These are phyloP conservation scores for Lepidium sativum DNA, from an alignment of 345 rosid species.

Conservation along the genomic window DNA sequence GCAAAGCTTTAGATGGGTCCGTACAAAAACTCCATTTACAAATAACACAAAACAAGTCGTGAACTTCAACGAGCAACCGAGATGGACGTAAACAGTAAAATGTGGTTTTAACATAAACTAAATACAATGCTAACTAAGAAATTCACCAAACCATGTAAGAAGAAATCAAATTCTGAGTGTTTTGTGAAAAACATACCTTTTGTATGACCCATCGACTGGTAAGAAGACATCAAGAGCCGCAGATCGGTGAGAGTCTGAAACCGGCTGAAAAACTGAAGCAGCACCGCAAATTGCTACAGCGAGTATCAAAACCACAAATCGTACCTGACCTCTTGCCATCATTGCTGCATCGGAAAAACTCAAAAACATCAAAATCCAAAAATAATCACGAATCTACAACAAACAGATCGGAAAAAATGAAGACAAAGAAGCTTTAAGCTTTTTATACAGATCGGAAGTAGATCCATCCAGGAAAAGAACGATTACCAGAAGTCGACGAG, in stretches of 20 bases:
- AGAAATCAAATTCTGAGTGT: neutral
- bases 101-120: neutral
- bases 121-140: neutral
- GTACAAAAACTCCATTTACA: neutral
- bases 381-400: slow-evolving; percentile 14
- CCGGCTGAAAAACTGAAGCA: slow-evolving; percentile 59
- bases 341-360: slow-evolving; percentile 32
- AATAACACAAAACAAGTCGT: neutral
- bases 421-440: neutral
- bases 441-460: slow-evolving; percentile 1
- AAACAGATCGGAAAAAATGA: neutral
- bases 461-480: neutral
- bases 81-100: neutral
- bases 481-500: slow-evolving; percentile 11
- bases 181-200: slow-evolving; percentile 37
- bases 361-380: neutral
- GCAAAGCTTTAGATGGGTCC: neutral
- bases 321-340: slow-evolving; percentile 42
- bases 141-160: neutral
- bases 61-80: neutral
- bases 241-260: slow-evolving; percentile 86
- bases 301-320: slow-evolving; percentile 35
- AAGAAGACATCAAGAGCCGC: slow-evolving; percentile 72
- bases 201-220: slow-evolving; percentile 52
- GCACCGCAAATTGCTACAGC: slow-evolving; percentile 46